phyloP scores from a whole-genome alignment of 164 flowering plant genomes.

The Taxillus chinensis region DNA sequence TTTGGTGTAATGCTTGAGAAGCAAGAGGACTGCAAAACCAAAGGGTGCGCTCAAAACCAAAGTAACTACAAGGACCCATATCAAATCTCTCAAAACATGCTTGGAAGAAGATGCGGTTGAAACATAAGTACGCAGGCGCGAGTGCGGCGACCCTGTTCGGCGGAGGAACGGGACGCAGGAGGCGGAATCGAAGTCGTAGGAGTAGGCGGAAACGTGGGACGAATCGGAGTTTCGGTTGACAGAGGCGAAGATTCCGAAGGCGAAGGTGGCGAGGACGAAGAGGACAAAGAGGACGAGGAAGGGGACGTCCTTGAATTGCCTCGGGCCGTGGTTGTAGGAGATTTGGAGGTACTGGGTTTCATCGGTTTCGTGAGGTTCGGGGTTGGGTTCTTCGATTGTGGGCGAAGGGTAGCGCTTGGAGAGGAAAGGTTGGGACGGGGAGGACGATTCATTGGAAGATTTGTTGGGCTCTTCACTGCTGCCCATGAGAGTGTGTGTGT shows the following conservation, averaged over 20 bases:
- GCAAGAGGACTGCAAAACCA: slow-evolving; percentile 37
- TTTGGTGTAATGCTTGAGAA: slow-evolving; percentile 71
- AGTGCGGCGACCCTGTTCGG: background rate
- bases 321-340: slow-evolving; percentile 60
- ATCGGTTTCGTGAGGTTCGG: slow-evolving; percentile 28
- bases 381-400: slow-evolving; percentile 10
- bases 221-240: slow-evolving; percentile 46
- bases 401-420: slow-evolving; percentile 37
- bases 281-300: slow-evolving; percentile 62
- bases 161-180: slow-evolving; percentile 38
- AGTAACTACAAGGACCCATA: slow-evolving; percentile 76
- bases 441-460: slow-evolving; percentile 21
- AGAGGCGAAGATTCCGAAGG: slow-evolving; percentile 66
- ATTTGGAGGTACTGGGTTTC: slow-evolving; percentile 58
- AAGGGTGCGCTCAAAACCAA: slow-evolving; percentile 57
- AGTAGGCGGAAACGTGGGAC: slow-evolving; percentile 36
- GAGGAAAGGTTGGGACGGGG: slow-evolving; percentile 55
- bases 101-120: slow-evolving; percentile 9
- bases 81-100: slow-evolving; percentile 32
- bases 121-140: background rate
- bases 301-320: slow-evolving; percentile 64
- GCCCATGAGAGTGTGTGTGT: slow-evolving; percentile 24
- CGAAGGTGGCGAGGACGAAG: slow-evolving; percentile 58
- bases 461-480: slow-evolving; percentile 31
- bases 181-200: slow-evolving; percentile 35